phyloP scores from a whole-genome alignment of 331 rosid genomes.

The Arachis monticola region DNA sequence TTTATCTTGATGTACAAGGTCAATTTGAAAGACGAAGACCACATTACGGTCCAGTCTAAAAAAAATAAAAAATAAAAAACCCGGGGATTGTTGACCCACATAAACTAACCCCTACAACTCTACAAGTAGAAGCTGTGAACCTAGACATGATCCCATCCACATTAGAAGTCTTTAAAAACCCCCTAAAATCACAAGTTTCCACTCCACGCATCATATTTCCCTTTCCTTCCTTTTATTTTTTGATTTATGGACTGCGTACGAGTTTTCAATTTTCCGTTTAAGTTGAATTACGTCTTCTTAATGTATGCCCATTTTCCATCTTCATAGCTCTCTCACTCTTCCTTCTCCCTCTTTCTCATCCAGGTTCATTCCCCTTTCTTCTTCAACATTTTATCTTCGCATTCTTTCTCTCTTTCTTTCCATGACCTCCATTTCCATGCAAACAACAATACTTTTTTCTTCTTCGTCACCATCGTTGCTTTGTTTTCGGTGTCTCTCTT shows the following conservation, averaged over 20 bases:
- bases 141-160: constrained; percentile 8
- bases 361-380: constrained; percentile 50
- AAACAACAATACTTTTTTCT: background rate
- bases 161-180: background rate
- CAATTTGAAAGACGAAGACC: no score
- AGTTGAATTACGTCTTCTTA: background rate
- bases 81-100: background rate
- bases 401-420: background rate
- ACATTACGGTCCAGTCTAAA: no score
- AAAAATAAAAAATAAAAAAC: background rate
- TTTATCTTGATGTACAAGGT: no score
- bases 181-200: background rate
- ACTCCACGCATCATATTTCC: background rate
- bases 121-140: background rate
- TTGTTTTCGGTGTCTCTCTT: background rate
- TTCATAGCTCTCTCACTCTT: background rate
- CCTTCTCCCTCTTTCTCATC: constrained; percentile 12
- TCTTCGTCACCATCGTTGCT: constrained; percentile 30
- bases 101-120: background rate
- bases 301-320: background rate
- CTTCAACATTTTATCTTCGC: background rate
- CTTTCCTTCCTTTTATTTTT: background rate
- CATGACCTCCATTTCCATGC: constrained; percentile 21
- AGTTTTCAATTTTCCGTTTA: background rate
- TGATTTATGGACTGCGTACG: background rate